A percentile compares a stretch with the other conserved stretches of the same genome.
Evolutionary conservation across 495 filamentous ascomycete genomes (phyloP).

Genomic region (Pyrenopolyporus hunteri): DNA sequence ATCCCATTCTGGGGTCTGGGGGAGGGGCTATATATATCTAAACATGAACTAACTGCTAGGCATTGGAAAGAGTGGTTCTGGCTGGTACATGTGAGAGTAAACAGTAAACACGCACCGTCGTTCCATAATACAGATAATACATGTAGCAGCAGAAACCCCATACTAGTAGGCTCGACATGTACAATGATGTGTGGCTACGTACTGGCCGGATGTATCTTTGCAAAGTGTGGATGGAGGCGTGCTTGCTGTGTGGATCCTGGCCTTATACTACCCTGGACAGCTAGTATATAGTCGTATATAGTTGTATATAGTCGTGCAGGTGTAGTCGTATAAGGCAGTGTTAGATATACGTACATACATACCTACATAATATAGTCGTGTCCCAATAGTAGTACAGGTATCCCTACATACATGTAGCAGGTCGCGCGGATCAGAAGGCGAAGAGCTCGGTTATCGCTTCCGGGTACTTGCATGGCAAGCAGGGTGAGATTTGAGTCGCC

Average conservation of each 20-base stretch:
- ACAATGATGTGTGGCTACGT: constrained; percentile 41
- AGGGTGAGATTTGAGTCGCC: constrained; percentile 21
- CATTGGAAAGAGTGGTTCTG: constrained; percentile 18
- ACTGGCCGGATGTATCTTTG: constrained; percentile 7
- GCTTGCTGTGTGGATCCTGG: constrained; percentile 32
- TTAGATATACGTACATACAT: constrained; percentile 23
- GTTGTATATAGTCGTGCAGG: too few species aligned
- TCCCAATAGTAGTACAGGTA: background rate
- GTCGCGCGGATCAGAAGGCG: constrained; percentile 5
- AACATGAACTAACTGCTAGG: background rate
- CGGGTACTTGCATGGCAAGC: background rate
- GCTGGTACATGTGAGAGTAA: constrained; percentile 12
- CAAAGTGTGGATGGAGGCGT: constrained; percentile 19
- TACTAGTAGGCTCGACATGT: constrained; percentile 27
- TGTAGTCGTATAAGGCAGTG: too few species aligned
- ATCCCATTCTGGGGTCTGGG: constrained; percentile 6
- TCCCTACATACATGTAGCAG: background rate
- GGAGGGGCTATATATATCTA: constrained; percentile 36
- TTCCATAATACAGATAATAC: constrained; percentile 10
- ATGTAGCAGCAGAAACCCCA: constrained; percentile 2
- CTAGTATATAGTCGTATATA: constrained; percentile 13
- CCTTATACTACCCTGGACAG: constrained; percentile 25
- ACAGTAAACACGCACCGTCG: constrained; percentile 14
- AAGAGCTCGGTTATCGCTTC: constrained; percentile 28
- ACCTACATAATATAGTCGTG: constrained; percentile 5